A percentile compares a stretch with the other conserved stretches of the same genome.
Conservation (phyloP, 352 stramenopile genomes). For the Phytophthora palmivora region DNA sequence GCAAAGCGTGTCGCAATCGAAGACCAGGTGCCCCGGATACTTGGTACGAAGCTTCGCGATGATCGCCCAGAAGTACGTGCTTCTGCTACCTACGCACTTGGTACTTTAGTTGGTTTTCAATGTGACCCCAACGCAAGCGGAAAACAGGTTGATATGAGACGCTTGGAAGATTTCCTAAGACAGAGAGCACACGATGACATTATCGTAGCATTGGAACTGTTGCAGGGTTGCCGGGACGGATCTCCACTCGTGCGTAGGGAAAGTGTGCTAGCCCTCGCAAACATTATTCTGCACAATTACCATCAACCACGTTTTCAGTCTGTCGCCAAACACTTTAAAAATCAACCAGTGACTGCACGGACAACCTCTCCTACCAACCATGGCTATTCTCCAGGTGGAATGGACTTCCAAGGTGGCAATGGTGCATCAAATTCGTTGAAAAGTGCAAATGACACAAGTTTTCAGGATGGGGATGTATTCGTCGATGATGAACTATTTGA, state of each 20-base stretch:
- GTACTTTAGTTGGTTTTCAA: slow-evolving; percentile 89
- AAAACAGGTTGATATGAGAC: slow-evolving; percentile 51
- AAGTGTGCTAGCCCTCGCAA: slow-evolving; percentile 83
- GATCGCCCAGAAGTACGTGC: slow-evolving; percentile 92
- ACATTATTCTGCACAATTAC: slow-evolving; percentile 88
- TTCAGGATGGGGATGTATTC: slow-evolving; percentile 38
- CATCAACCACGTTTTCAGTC: slow-evolving; percentile 87
- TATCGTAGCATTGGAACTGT: slow-evolving; percentile 67
- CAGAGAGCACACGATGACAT: slow-evolving; percentile 75
- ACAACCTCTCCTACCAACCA: slow-evolving; percentile 4
- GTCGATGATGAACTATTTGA: slow-evolving; percentile 54
- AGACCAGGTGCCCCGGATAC: slow-evolving; percentile 83
- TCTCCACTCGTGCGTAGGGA: slow-evolving; percentile 87
- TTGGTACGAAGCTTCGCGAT: slow-evolving; percentile 88
- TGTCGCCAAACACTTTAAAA: slow-evolving; percentile 85
- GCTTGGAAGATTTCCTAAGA: slow-evolving; percentile 68
- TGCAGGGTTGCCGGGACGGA: slow-evolving; percentile 77
- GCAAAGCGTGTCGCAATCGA: slow-evolving; percentile 89
- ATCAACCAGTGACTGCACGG: slow-evolving; percentile 33
- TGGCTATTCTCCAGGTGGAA: slow-evolving; percentile 7
- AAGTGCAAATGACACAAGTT: slow-evolving; percentile 17
- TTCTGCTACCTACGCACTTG: slow-evolving; percentile 93
- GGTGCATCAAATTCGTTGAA: slow-evolving; percentile 15
- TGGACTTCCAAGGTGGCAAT: slow-evolving; percentile 21
- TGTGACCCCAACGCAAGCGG: slow-evolving; percentile 63